A percentile compares a stretch with the other conserved stretches of the same genome.
Evolutionary conservation across 2,329 filamentous ascomycete genomes (phyloP).

Genomic region (Fusarium phyllophilum): DNA sequence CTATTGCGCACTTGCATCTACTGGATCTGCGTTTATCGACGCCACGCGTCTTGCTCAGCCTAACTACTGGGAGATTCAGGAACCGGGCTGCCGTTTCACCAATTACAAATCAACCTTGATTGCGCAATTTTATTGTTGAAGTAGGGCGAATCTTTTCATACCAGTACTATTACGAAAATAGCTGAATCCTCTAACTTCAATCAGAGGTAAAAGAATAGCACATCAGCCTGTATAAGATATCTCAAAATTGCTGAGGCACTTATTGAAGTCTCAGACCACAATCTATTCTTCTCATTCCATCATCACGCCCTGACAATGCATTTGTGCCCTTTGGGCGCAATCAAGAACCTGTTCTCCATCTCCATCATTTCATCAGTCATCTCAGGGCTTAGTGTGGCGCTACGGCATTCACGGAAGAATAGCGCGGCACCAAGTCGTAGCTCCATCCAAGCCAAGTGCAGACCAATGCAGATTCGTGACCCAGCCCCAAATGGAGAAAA

Average conservation of each 20-base stretch:
- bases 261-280: no score
- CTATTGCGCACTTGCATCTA: neutral
- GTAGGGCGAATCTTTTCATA: no score
- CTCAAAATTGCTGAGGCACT: no score
- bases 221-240: no score
- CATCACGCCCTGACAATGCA: neutral
- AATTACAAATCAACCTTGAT: no score
- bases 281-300: fast-evolving
- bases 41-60: neutral
- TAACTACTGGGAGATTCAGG: no score
- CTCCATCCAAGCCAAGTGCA: slow-evolving; percentile 31
- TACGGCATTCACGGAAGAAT: slow-evolving; percentile 24
- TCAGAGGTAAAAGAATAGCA: no score
- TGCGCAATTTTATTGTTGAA: no score
- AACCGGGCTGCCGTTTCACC: no score
- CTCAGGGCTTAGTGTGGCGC: neutral
- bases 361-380: slow-evolving; percentile 27
- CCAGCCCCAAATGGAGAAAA: slow-evolving; percentile 22
- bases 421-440: slow-evolving; percentile 10
- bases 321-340: neutral
- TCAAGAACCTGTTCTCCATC: slow-evolving; percentile 9
- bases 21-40: neutral
- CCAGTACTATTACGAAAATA: no score
- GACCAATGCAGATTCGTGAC: slow-evolving; percentile 15
- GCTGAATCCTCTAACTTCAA: no score